Conservation (phyloP, 768 basidiomycete genomes). For the Leucocoprinus birnbaumii region DNA sequence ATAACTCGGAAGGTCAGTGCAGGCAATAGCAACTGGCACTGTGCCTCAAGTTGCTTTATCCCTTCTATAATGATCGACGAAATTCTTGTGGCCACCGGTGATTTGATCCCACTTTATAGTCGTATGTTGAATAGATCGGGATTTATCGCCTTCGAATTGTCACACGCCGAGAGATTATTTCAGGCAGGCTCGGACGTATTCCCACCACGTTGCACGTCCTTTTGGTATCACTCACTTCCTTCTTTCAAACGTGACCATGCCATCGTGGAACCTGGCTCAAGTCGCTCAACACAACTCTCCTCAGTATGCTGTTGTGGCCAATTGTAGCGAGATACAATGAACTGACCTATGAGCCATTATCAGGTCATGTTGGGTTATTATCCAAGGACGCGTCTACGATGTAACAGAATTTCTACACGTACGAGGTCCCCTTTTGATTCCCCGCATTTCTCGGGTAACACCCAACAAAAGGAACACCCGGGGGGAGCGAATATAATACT, state of each 20-base stretch:
- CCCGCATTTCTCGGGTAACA: neutral
- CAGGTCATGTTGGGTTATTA: constrained; percentile 85
- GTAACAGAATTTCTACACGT: constrained; percentile 77
- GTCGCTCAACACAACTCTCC: constrained; percentile 57
- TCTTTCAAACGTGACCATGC: constrained; percentile 33
- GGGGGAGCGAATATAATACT: constrained; percentile 83
- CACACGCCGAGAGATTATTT: too few species aligned
- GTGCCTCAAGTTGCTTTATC: too few species aligned
- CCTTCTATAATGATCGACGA: too few species aligned
- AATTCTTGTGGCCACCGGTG: too few species aligned
- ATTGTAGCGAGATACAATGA: neutral
- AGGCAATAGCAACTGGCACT: too few species aligned
- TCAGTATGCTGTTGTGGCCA: constrained; percentile 32
- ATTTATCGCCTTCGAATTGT: too few species aligned
- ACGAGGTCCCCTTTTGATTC: constrained; percentile 12
- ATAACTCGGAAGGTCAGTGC: too few species aligned
- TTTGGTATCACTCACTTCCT: constrained; percentile 16
- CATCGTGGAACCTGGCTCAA: constrained; percentile 49
- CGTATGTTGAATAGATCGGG: too few species aligned
- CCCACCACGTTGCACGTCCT: too few species aligned
- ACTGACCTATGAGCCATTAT: constrained; percentile 6
- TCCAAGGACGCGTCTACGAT: constrained; percentile 79
- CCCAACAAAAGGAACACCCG: constrained; percentile 58
- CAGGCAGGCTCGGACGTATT: too few species aligned
- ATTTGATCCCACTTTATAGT: too few species aligned